Evolutionary conservation across 345 rosid species (phyloP), one percentile per base, ranked within the genome.

Genomic region (Ceriops tagal): DNA sequence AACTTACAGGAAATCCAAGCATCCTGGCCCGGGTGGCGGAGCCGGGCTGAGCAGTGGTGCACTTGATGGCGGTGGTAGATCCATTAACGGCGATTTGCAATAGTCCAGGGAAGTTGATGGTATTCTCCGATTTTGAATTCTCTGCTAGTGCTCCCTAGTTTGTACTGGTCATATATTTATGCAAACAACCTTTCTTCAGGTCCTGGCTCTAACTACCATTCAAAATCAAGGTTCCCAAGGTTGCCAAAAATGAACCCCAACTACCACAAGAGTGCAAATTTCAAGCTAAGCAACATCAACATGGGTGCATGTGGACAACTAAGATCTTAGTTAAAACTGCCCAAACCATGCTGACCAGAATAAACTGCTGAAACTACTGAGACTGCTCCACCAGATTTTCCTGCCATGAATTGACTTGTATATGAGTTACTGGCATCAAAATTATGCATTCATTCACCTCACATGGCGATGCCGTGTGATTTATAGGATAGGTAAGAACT

Each of bases 1-100:
- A 43, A 4, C 79, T 84, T 75, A 82, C 92, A 81, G 80, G 58
- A 67, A 71, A 61, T 81, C 83, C 72, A 66, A 43, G 73, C 65
- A 75, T 58, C 85, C 89, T 27, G 76, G 75, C 16, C 56, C 75
- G 0, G 82, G 58, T 3, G 49, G 49, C 15, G 72, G 77, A 2
- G 83, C 56, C 0, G 81, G 83, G 1, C 69, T 58, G 5, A 84
- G 82, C 32, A 83, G 75, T 0, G 89, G 89, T 6, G 67, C 55
- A 61, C 71, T 75, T 53, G 84, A 52, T 1, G 84, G 84, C 0
- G 77, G 83, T 21, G 86, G 62, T 24, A 61, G 70, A 8, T 69
- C 55, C 0, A 63, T 55, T 1, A 63, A 63, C 16, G 69, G 75
- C 18, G 49, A 43, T 43, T 1, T 62, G 77, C 49, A 43, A 43